These are phyloP conservation scores for Suillus subluteus DNA, from an alignment of 768 basidiomycete species.

Conservation along the genomic window DNA sequence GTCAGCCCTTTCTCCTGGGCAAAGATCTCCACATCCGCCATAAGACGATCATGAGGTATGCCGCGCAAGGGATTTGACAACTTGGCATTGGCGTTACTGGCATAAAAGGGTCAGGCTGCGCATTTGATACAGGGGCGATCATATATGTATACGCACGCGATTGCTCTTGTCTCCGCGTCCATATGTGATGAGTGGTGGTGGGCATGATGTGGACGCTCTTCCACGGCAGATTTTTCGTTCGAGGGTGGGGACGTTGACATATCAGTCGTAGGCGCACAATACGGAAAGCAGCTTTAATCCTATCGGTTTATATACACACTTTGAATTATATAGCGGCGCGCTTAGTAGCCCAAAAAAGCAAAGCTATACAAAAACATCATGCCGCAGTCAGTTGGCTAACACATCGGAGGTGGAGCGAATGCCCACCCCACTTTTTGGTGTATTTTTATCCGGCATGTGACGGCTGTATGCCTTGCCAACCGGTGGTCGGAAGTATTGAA, in stretches of 20 bases:
- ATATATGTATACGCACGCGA: conserved; percentile 21
- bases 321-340: conserved; percentile 1
- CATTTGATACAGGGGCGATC: background rate
- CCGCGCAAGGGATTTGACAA: conserved; percentile 63
- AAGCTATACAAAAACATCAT: conserved; percentile 3
- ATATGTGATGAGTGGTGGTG: conserved; percentile 18
- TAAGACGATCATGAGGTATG: conserved; percentile 60
- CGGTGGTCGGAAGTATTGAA: conserved; percentile 68
- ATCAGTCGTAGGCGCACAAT: background rate
- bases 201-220: conserved; percentile 4
- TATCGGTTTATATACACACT: conserved; percentile 28
- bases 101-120: background rate
- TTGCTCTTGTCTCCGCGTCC: conserved; percentile 20
- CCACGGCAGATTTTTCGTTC: conserved; percentile 25
- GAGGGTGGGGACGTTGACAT: conserved; percentile 22
- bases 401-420: conserved; percentile 6
- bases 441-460: conserved; percentile 14
- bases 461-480: conserved; percentile 23
- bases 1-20: conserved; percentile 44
- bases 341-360: background rate
- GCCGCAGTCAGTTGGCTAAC: conserved; percentile 18
- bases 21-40: conserved; percentile 64
- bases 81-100: conserved; percentile 43
- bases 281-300: conserved; percentile 24
- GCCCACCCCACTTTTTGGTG: conserved; percentile 13